Evolutionary conservation across 331 rosid species (phyloP).

Genomic region (Acacia pycnantha): DNA sequence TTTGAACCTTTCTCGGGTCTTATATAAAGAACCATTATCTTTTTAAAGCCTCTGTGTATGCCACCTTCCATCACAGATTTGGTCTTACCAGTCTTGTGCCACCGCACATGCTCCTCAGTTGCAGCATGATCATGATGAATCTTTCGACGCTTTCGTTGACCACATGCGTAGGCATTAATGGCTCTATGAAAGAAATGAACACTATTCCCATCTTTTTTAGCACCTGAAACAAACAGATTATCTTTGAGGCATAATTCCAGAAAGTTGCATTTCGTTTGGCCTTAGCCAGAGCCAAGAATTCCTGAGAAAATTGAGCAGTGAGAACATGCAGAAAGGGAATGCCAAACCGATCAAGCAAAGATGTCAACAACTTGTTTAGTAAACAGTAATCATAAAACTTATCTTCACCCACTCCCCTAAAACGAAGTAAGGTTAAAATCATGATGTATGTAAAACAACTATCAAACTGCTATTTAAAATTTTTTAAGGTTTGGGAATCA

Average conservation of each 20-base stretch:
- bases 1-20: constrained; percentile 62
- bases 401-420: neutral
- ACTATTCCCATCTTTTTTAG: constrained; percentile 76
- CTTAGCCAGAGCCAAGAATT: constrained; percentile 13
- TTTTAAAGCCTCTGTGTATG: constrained; percentile 70
- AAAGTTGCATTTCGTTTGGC: constrained; percentile 10
- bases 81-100: constrained; percentile 97
- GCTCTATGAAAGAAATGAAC: constrained; percentile 73
- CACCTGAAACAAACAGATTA: constrained; percentile 52
- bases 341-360: neutral
- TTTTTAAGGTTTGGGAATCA: neutral
- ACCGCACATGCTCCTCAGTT: constrained; percentile 63
- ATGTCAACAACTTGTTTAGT: constrained; percentile 2
- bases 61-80: constrained; percentile 65
- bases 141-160: constrained; percentile 89
- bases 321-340: constrained; percentile 1
- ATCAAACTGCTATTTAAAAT: constrained; percentile 7
- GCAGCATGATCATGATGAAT: constrained; percentile 49
- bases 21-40: constrained; percentile 79
- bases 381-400: constrained; percentile 9
- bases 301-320: constrained; percentile 5
- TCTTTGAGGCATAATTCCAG: constrained; percentile 11
- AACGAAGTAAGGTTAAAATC: constrained; percentile 3
- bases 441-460: neutral
- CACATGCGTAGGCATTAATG: constrained; percentile 72